These are phyloP conservation scores for Aspergillus clavatus DNA, from an alignment of 2,329 filamentous ascomycete genomes.

Conservation along the genomic window DNA sequence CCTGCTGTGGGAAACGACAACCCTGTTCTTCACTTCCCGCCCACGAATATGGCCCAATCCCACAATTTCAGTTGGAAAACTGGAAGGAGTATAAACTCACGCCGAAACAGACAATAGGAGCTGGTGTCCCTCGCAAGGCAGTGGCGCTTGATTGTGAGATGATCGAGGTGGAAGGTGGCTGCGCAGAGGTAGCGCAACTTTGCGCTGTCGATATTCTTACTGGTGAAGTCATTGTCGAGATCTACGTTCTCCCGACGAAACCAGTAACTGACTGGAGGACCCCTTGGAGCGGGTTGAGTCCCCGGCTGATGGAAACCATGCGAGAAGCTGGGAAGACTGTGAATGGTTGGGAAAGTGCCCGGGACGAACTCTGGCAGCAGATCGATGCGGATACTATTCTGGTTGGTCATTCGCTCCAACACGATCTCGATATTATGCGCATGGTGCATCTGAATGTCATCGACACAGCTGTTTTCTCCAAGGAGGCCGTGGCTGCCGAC, in stretches of 20 bases:
- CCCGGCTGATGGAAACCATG: constrained; percentile 29
- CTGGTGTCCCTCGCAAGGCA: constrained; percentile 13
- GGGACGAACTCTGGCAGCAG: constrained; percentile 39
- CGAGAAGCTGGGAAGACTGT: constrained; percentile 29
- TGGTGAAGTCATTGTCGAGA: constrained; percentile 44
- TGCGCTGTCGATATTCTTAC: constrained; percentile 45
- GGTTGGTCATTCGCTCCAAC: constrained; percentile 45
- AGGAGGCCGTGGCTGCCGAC: constrained; percentile 24
- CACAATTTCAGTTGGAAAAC: neutral
- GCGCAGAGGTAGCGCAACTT: constrained; percentile 33
- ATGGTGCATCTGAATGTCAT: constrained; percentile 43
- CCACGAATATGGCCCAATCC: neutral
- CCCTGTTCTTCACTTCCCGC: neutral
- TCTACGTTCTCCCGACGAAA: constrained; percentile 36
- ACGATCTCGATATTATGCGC: constrained; percentile 44
- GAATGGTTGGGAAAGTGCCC: constrained; percentile 42
- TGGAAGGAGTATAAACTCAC: neutral
- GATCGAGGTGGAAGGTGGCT: constrained; percentile 33
- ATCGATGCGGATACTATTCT: constrained; percentile 45
- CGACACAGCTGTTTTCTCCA: constrained; percentile 43
- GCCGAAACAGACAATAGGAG: neutral
- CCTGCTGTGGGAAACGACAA: neutral
- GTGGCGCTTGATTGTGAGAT: constrained; percentile 50
- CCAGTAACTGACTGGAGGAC: constrained; percentile 37
- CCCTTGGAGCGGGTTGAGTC: constrained; percentile 38